Base-by-base conservation (phyloP, 139 green algal species). In the Coccomyxa sp. region DNA sequence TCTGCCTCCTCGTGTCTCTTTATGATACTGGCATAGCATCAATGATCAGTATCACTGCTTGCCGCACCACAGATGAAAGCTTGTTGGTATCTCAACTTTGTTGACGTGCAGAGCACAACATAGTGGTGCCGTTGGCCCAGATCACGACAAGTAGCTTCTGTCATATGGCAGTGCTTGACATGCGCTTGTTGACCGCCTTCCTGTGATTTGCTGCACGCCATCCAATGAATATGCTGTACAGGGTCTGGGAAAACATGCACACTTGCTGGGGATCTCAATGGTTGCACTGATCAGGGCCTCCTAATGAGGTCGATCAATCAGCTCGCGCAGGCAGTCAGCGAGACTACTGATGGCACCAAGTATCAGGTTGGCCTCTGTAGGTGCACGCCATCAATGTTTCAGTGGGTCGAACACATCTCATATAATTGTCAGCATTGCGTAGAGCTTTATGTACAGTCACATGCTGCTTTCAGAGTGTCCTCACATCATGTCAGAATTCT, bases 231-330 rank as follows among this genome's bases (percentile, higher is more conserved):
- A n/a, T 36, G n/a, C 27, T 41, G 10, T 10, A 29, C 33, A 29
- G 34, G 16, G 22, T 40, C 35, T 74, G 34, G 35, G 16, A 96
- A 96, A 75, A 95, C 92, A 4, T 89, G 95, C 83, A 93, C 88
- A 0, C 81, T 97, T 8, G 81, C 94, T 72, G 92, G 92, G 0
- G 73, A 86, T 41, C 41, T 81, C 50, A 64, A 22, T 6, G 27
- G 50, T 64, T 18, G 72, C 0, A 18, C 36, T 6, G 39, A 85
- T 22, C 70, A 74, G 0, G 91, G 91, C 27, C 84, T 96, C n/a
- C 86, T 95, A 38, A 87, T 88, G 2, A 79, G 92, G 0, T 87
- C 90, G 8, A 75, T 95, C 6, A 33, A 37, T 2, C 82, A 88
- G 70, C 76, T 94, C 34, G 82, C 75, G 24, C 22, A 69, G 1